A percentile compares a stretch with the other conserved stretches of the same genome.
These are phyloP conservation scores for Neophaeococcomyces aloes DNA, from an alignment of 2,329 filamentous ascomycete species.

Conservation along the genomic window DNA sequence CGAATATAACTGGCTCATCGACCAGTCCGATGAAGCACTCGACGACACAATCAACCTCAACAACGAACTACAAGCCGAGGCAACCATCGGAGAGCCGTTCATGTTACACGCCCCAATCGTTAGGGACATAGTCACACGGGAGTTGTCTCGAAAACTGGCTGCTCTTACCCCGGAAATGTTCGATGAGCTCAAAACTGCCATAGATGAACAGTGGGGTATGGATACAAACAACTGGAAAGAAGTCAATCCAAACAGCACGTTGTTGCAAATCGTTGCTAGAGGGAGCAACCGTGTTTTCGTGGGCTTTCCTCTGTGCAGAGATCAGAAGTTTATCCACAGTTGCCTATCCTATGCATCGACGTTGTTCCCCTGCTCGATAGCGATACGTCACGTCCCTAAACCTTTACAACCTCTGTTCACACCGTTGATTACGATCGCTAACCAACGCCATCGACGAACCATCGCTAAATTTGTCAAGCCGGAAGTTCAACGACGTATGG, in stretches of 20 bases:
- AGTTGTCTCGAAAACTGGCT: conserved; percentile 31
- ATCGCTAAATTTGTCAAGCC: conserved; percentile 24
- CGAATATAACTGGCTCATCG: conserved; percentile 30
- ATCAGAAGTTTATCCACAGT: conserved; percentile 32
- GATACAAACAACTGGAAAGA: conserved; percentile 31
- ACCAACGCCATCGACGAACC: conserved; percentile 39
- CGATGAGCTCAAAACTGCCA: conserved; percentile 28
- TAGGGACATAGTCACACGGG: conserved; percentile 32
- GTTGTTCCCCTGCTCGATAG: conserved; percentile 36
- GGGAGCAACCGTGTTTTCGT: conserved; percentile 37
- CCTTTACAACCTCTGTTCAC: conserved; percentile 43
- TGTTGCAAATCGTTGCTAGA: conserved; percentile 31
- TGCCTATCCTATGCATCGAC: conserved; percentile 42
- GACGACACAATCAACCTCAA: conserved; percentile 29
- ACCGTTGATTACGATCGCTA: conserved; percentile 35
- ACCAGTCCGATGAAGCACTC: conserved; percentile 32
- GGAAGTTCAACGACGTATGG: neutral
- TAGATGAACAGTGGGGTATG: conserved; percentile 29
- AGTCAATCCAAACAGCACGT: conserved; percentile 27
- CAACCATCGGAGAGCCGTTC: conserved; percentile 27
- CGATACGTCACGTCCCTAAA: conserved; percentile 39
- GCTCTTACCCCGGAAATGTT: conserved; percentile 28
- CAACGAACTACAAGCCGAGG: conserved; percentile 29
- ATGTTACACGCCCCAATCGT: conserved; percentile 32
- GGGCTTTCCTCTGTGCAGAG: conserved; percentile 31